Conservation (phyloP, 352 stramenopile species). For the Globisporangium ultimum region DNA sequence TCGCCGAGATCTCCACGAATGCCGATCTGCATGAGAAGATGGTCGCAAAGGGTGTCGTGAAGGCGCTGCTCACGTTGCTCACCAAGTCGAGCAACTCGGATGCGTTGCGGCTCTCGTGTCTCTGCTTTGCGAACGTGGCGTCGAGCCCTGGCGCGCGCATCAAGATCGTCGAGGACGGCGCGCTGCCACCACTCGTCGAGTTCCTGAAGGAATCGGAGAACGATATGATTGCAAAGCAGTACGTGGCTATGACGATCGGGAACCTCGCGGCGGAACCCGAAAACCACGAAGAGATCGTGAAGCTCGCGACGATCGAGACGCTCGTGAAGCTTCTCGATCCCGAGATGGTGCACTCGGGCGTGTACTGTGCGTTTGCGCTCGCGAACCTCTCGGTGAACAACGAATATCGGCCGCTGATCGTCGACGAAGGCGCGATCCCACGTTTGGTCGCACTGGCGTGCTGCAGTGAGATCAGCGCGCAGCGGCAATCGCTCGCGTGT, state of each 20-base stretch:
- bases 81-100: slow-evolving; percentile 90
- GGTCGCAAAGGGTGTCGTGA: slow-evolving; percentile 94
- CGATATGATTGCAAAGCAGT: slow-evolving; percentile 93
- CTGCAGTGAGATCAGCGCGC: slow-evolving; percentile 91
- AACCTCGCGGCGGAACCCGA: slow-evolving; percentile 94
- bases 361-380: slow-evolving; percentile 93
- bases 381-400: slow-evolving; percentile 94
- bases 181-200: slow-evolving; percentile 82
- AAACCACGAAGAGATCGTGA: slow-evolving; percentile 95
- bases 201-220: slow-evolving; percentile 87
- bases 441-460: slow-evolving; percentile 93
- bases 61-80: slow-evolving; percentile 90
- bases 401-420: slow-evolving; percentile 89
- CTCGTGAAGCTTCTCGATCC: slow-evolving; percentile 92
- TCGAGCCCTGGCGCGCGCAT: slow-evolving; percentile 82
- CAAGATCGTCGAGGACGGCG: slow-evolving; percentile 94
- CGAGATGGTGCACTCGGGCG: slow-evolving; percentile 75
- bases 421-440: slow-evolving; percentile 92
- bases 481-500: slow-evolving; percentile 91
- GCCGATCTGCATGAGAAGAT: slow-evolving; percentile 91
- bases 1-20: slow-evolving; percentile 95
- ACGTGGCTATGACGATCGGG: slow-evolving; percentile 94
- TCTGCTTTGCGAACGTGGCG: slow-evolving; percentile 95
- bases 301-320: slow-evolving; percentile 85
- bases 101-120: slow-evolving; percentile 90